phyloP scores from a whole-genome alignment of 805 yeast genomes.

The Myxozyma sirexii region DNA sequence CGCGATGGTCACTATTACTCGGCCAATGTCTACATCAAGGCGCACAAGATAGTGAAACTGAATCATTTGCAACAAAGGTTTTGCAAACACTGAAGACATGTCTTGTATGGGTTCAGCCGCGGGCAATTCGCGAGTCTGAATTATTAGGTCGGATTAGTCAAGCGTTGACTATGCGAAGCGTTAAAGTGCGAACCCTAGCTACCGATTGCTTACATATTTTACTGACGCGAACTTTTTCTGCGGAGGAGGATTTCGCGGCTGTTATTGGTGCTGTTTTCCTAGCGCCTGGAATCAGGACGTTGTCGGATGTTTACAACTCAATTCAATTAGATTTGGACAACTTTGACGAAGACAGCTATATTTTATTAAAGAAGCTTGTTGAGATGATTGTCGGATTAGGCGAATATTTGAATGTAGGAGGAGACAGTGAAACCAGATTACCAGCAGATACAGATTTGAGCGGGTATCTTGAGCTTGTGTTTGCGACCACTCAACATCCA shows the following conservation, averaged over 20 bases:
- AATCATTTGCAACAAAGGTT: slow-evolving; percentile 61
- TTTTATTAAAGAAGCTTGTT: slow-evolving; percentile 83
- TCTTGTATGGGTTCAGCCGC: slow-evolving; percentile 86
- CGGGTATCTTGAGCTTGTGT: slow-evolving; percentile 70
- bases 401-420: slow-evolving; percentile 65
- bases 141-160: slow-evolving; percentile 64
- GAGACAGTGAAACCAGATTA: slow-evolving; percentile 43
- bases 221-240: slow-evolving; percentile 74
- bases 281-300: slow-evolving; percentile 69
- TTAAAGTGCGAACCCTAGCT: slow-evolving; percentile 65
- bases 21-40: slow-evolving; percentile 49
- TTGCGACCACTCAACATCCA: slow-evolving; percentile 79
- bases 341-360: slow-evolving; percentile 77
- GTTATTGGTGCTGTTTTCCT: slow-evolving; percentile 79
- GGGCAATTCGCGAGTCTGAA: slow-evolving; percentile 66
- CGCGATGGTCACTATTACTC: slow-evolving; percentile 65
- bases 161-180: slow-evolving; percentile 46
- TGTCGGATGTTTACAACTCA: slow-evolving; percentile 61
- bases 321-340: slow-evolving; percentile 60
- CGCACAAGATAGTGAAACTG: slow-evolving; percentile 45
- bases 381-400: slow-evolving; percentile 90
- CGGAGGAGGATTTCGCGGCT: slow-evolving; percentile 68
- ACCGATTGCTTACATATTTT: slow-evolving; percentile 89
- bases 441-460: slow-evolving; percentile 63
- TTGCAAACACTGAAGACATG: slow-evolving; percentile 86